These are phyloP conservation scores for Rhizophlyctis rosea DNA, from an alignment of 192 early-diverging fungal species.

Conservation along the genomic window DNA sequence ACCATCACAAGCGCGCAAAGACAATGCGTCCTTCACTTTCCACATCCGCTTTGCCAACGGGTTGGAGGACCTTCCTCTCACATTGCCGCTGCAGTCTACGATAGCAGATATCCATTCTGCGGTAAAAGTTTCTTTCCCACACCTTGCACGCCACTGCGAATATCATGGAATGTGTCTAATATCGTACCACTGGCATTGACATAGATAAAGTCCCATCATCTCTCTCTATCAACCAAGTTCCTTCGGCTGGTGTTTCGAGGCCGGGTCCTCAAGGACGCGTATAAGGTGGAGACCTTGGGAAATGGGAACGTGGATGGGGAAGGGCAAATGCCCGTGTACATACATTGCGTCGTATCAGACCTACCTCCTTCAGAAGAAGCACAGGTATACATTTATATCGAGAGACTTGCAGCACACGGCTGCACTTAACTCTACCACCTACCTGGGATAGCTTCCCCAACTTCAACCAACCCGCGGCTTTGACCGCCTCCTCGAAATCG, in stretches of 20 bases:
- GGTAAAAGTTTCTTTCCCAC: too few relatives aligned
- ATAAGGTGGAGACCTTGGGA: neutral
- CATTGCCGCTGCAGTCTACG: neutral
- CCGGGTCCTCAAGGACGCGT: neutral
- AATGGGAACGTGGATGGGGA: too few relatives aligned
- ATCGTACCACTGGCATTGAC: too few relatives aligned
- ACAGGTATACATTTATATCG: too few relatives aligned
- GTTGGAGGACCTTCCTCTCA: neutral
- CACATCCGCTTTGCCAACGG: neutral
- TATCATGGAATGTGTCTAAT: too few relatives aligned
- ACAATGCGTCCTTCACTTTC: neutral
- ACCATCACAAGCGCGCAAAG: too few relatives aligned
- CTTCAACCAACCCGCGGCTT: neutral
- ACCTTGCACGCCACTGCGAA: too few relatives aligned
- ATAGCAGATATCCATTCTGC: too few relatives aligned
- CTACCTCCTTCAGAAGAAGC: neutral
- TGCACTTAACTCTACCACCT: too few relatives aligned
- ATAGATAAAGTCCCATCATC: neutral
- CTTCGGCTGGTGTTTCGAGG: neutral
- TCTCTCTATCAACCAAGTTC: neutral
- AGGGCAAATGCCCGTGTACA: neutral
- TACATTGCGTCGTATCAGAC: neutral
- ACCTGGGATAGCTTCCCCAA: neutral
- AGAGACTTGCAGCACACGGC: too few relatives aligned
- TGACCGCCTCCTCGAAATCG: neutral